Evolutionary conservation across 116 monocot genomes (phyloP).

Genomic region (Zostera marina): DNA sequence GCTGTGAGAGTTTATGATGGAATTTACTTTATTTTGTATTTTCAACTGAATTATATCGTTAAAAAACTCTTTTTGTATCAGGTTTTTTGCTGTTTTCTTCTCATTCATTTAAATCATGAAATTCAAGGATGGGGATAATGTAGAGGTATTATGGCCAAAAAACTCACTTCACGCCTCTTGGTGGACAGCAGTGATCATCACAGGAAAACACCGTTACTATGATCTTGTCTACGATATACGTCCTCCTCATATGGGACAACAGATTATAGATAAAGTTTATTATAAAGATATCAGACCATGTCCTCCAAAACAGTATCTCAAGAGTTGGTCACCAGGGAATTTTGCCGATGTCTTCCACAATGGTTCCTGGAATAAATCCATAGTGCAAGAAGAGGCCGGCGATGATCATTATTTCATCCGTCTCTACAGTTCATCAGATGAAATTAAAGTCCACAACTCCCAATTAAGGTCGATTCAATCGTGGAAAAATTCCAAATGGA

Average conservation of each 20-base stretch:
- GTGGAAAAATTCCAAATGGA: constrained; percentile 32
- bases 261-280: constrained; percentile 23
- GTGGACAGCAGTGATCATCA: constrained; percentile 29
- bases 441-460: constrained; percentile 9
- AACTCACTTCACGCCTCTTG: constrained; percentile 23
- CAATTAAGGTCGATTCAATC: constrained; percentile 14
- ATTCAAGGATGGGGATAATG: constrained; percentile 41
- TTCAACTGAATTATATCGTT: background rate
- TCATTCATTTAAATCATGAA: constrained; percentile 16
- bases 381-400: constrained; percentile 9
- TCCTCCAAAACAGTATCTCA: constrained; percentile 9
- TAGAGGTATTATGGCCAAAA: constrained; percentile 28
- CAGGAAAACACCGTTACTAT: constrained; percentile 38
- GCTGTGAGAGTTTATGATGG: background rate
- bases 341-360: constrained; percentile 29
- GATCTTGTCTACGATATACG: constrained; percentile 17
- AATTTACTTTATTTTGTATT: background rate
- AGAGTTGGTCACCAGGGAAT: constrained; percentile 19
- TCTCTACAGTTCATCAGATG: constrained; percentile 9
- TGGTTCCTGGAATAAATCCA: constrained; percentile 25
- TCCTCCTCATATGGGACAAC: background rate
- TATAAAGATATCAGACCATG: constrained; percentile 35
- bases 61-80: background rate
- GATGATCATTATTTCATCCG: constrained; percentile 12
- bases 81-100: background rate